Evolutionary conservation across 257 asterid genomes (phyloP).

Genomic region (Perilla frutescens): DNA sequence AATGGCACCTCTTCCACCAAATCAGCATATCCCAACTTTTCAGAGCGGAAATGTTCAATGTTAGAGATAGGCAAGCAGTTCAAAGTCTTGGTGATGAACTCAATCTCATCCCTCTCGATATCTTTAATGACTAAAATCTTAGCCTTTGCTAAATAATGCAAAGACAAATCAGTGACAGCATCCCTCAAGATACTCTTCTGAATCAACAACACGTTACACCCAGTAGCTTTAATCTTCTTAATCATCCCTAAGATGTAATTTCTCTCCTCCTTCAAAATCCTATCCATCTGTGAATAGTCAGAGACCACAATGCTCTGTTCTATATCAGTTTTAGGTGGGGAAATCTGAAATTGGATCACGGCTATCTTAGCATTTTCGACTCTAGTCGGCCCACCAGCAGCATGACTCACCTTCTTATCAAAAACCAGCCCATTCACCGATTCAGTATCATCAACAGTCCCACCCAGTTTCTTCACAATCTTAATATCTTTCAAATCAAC

Average conservation of each 20-base stretch:
- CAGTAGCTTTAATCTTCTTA: constrained; percentile 92
- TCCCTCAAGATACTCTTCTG: constrained; percentile 99
- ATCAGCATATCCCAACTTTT: constrained; percentile 89
- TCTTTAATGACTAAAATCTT: constrained; percentile 92
- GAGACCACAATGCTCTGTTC: constrained; percentile 98
- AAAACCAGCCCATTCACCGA: constrained; percentile 81
- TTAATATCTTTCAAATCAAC: constrained; percentile 92
- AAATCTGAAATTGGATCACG: constrained; percentile 93
- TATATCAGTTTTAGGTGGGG: constrained; percentile 97
- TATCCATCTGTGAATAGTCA: constrained; percentile 97
- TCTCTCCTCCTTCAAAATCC: constrained; percentile 98
- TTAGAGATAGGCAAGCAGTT: constrained; percentile 96
- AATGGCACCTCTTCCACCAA: constrained; percentile 90
- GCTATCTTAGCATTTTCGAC: constrained; percentile 93
- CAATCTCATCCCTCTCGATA: constrained; percentile 98
- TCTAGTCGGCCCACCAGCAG: constrained; percentile 89
- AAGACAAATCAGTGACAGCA: constrained; percentile 92
- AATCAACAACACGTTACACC: constrained; percentile 92
- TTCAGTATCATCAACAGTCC: constrained; percentile 96
- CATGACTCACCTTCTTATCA: constrained; percentile 98
- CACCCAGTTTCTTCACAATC: constrained; percentile 92
- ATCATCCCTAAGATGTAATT: constrained; percentile 90
- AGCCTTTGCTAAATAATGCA: constrained; percentile 93
- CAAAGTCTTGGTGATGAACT: constrained; percentile 96
- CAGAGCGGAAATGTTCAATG: constrained; percentile 87